Base-by-base conservation (phyloP, 495 filamentous ascomycete species). In the Neurospora pannonica region DNA sequence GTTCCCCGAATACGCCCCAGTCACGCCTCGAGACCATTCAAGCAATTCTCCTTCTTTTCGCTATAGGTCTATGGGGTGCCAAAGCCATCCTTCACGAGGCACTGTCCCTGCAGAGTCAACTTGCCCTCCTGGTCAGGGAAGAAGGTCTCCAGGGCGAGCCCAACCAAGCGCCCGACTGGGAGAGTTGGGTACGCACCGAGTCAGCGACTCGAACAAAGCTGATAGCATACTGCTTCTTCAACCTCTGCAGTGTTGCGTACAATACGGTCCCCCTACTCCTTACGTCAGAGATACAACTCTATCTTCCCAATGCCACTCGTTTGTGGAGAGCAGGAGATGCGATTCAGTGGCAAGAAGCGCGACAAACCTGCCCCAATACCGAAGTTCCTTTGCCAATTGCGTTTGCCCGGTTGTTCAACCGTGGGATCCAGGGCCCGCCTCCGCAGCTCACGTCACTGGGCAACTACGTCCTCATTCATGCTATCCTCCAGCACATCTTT, bases 401-500 rank as follows among this genome's bases (percentile, higher is more conserved):
- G 0, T 84, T 88, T 40, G 79, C 84, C 48, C 78, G 83, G 67
- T 75, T 88, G 36, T 83, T 90, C 46, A 85, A 82, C 38, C 82
- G 83, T 13, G 76, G 82, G 0, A 77, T 83, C 2, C 86, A 88
- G 72, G 82, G 80, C 19, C 84, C 86, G 17, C 86, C 85, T 4
- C 81, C 88, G 9, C 86, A 87, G 75, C 84, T 81, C 78, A 90
- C 90, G 9, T 89, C 90, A 1, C 83, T 92, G 0, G 90, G 90
- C 19, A 90, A 89, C 74, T 92, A 92, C 74, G 86, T 90, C 6
- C 85, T 92, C 5, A 91, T 93, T 42, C 88, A 91, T 75, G 90
- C 89, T 0, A 80, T 93, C 71, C 85, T 92, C 17, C 91, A 93
- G 75, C 88, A 91, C 67, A 92, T 93, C 36, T 92, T 89, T 80